Evolutionary conservation across 2,329 filamentous ascomycete species (phyloP), one percentile per base, ranked within the genome.

Genomic region (Botryotinia calthae): DNA sequence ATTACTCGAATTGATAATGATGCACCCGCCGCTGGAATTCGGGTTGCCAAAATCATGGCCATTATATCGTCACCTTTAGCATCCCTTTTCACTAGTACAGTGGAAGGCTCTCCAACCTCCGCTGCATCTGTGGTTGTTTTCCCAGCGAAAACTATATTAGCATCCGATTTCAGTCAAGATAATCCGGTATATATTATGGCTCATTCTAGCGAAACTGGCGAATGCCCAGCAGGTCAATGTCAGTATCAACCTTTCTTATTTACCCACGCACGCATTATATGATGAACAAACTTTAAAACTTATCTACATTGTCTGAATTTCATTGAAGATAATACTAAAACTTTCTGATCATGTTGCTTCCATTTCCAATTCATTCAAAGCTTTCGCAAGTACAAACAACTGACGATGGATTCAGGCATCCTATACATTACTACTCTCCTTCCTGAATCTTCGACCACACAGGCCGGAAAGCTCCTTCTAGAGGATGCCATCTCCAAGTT

Each of bases 291-390:
- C 83, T 84, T 86, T 83, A 87, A 97, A 96, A 95, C 95, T 98
- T 98, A 98, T 98, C 95, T 98, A 98, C 95, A 98, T 98, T 98
- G 94, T 93, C 95, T 95, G 95, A 97, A 92, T 84, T 85, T 83
- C 87, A 87, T 91, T 97, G 95, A 97, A 90, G 94, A 96, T 87
- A 87, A 86, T 86, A 88, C 88, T 94, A 92, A 95, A 91, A 95
- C 90, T 93, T 91, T 85, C 94, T 97, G 94, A 97, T 89, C 84
- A 85, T 83, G 85, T 78, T 48, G 37, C 34, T 75, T 79, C 72
- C 74, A 76, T 74, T 73, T 31, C 67, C 40, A 73, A 70, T 61
- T 44, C 67, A 44, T 58, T 75, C 31, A 71, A 73, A 51, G 40
- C 63, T 51, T 56, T 72, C 72, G 42, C 20, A 46, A 63, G 71